Evolutionary conservation across 2,329 filamentous ascomycete genomes (phyloP), one percentile per base, ranked within the genome.

Genomic region (Diaporthe sp.): DNA sequence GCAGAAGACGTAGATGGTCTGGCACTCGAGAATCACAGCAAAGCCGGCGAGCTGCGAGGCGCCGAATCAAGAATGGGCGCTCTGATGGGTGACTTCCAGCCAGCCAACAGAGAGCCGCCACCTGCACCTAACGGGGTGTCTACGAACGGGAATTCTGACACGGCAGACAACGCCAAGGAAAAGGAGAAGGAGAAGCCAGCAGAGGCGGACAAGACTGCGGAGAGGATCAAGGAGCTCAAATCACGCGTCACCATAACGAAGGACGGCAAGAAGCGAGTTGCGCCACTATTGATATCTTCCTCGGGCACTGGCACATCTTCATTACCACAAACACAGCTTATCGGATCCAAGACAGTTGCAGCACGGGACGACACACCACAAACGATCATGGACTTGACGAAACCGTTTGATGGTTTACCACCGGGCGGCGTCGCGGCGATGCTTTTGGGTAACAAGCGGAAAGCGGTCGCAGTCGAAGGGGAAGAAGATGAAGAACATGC

Each of bases 31-130:
- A 95, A 97, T 79, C 94, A 93, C 82, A 98, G 95, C 85, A 98
- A 97, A 82, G 95, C 94, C 58, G 96, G 94, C 31, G 97, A 99
- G 83, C 90, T 96, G 44, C 94, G 93, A 78, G 96, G 94, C 7
- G 96, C 96, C 0, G 95, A 99, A 84, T 97, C 95, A 2, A 92
- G 96, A 78, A 99, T 99, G 97, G 97, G 97, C 17, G 96, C 96
- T n/a, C 86, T 99, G 51, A 99, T 99, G 97, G 96, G 96, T 8
- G 96, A 98, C 81, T 90, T 90, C 25, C 89, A 89, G 71, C 86
- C 89, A 3, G 84, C 89, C 4, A 86, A 88, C 4, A 91, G 91
- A 55, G 86, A 87, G 70, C 83, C 85, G 12, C 83, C 85, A 6
- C 83, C 86, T 72, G 86, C 82, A n/a, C 84, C 86, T 37, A 90